A percentile compares a stretch with the other conserved stretches of the same genome.
Conservation (phyloP, 129 eudicot genomes). For the Pulicaria dysenterica region DNA sequence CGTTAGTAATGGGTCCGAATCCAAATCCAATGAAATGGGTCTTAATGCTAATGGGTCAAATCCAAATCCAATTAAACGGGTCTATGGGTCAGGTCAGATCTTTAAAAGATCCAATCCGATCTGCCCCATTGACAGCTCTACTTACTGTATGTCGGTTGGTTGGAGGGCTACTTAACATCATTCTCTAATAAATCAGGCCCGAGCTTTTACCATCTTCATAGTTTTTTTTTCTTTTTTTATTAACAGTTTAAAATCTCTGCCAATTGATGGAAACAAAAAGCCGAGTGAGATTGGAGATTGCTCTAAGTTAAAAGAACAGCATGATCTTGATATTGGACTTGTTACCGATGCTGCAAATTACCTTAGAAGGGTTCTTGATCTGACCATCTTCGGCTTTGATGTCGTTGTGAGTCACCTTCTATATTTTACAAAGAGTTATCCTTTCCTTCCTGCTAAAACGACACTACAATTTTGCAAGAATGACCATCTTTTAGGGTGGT, state of each 20-base stretch:
- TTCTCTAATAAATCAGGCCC: not conserved
- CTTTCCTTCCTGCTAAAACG: not conserved
- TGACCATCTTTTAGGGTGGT: not conserved
- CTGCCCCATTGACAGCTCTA: too few relatives aligned
- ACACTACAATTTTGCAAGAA: constrained; percentile 1
- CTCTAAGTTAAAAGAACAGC: constrained; percentile 33
- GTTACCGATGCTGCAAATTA: constrained; percentile 84
- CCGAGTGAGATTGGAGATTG: constrained; percentile 30
- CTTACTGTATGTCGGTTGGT: too few relatives aligned
- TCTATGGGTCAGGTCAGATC: too few relatives aligned
- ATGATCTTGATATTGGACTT: constrained; percentile 60
- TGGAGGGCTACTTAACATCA: not conserved
- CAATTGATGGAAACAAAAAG: constrained; percentile 54
- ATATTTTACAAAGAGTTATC: not conserved
- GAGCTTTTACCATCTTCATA: constrained; percentile 10
- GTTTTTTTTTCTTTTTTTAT: constrained; percentile 2
- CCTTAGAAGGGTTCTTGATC: constrained; percentile 76
- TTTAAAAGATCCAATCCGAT: too few relatives aligned
- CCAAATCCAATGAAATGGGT: too few relatives aligned
- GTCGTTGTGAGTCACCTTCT: constrained; percentile 78
- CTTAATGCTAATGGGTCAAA: too few relatives aligned
- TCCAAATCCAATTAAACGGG: too few relatives aligned
- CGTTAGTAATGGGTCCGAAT: too few relatives aligned
- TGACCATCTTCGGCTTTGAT: constrained; percentile 95
- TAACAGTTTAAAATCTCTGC: constrained; percentile 83